phyloP scores from a whole-genome alignment of 2,329 filamentous ascomycete genomes.

The Magnaporthiopsis incrustans region DNA sequence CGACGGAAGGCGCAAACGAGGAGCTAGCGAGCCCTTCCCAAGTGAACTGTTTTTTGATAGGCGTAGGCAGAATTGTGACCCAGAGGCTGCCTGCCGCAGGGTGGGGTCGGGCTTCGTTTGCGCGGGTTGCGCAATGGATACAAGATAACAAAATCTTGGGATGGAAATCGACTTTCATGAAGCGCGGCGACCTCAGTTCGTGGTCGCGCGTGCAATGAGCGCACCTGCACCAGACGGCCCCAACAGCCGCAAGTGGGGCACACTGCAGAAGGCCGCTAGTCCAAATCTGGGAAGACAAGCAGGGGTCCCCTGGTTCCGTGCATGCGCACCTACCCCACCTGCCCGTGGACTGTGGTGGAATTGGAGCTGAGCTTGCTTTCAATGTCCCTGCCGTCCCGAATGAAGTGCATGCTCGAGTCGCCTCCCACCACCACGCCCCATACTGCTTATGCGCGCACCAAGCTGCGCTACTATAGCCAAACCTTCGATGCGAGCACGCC shows the following conservation, averaged over 20 bases:
- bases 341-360: too few species aligned
- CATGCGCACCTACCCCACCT: background rate
- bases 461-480: background rate
- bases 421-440: background rate
- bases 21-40: background rate
- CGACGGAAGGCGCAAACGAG: background rate
- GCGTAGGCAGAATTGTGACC: too few species aligned
- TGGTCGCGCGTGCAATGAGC: background rate
- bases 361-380: background rate
- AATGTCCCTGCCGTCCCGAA: background rate
- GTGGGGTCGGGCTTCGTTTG: background rate
- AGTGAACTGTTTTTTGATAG: background rate
- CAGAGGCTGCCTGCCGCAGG: background rate
- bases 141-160: background rate
- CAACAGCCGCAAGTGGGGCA: background rate
- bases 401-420: background rate
- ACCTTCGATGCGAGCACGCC: background rate
- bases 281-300: background rate
- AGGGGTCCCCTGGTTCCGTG: too few species aligned
- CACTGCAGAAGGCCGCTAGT: background rate
- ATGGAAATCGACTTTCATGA: background rate
- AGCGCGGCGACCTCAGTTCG: background rate
- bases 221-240: background rate
- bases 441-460: background rate
- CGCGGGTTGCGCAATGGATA: background rate